These are phyloP conservation scores for Euphorbia corollata DNA, from an alignment of 441 rosid species.

Conservation along the genomic window DNA sequence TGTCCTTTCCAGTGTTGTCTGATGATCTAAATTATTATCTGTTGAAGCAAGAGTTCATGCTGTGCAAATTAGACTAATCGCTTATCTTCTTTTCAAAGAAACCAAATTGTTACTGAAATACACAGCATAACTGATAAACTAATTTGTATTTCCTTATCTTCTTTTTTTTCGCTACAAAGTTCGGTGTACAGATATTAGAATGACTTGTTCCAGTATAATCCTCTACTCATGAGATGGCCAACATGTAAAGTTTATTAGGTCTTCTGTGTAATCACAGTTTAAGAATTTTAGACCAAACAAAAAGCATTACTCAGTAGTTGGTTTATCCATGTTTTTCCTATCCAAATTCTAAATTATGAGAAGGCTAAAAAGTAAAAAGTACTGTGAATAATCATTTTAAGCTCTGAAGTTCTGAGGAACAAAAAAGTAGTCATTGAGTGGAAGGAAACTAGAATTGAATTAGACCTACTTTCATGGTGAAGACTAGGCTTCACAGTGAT, in stretches of 20 bases:
- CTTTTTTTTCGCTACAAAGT: not conserved
- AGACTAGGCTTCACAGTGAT: too few relatives aligned
- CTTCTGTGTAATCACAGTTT: not conserved
- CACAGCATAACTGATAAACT: not conserved
- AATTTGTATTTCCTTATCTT: not conserved
- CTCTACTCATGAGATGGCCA: not conserved
- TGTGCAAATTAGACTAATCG: not conserved
- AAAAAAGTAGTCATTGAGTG: not conserved
- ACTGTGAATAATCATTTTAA: not conserved
- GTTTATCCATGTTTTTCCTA: not conserved
- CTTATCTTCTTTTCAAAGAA: not conserved
- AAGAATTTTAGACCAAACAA: not conserved
- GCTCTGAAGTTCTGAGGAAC: not conserved
- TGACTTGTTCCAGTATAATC: not conserved
- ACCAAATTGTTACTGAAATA: not conserved
- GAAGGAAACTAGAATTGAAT: not conserved
- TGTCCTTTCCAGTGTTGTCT: not conserved
- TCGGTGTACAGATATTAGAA: not conserved
- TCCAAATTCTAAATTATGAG: not conserved
- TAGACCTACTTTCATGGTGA: not conserved
- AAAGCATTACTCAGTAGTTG: not conserved
- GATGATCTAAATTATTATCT: not conserved
- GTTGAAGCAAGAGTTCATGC: not conserved
- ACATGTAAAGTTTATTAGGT: not conserved
- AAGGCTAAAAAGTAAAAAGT: not conserved